These are phyloP conservation scores for Candida broadrunensis DNA, from an alignment of 805 yeast genomes.

Conservation along the genomic window DNA sequence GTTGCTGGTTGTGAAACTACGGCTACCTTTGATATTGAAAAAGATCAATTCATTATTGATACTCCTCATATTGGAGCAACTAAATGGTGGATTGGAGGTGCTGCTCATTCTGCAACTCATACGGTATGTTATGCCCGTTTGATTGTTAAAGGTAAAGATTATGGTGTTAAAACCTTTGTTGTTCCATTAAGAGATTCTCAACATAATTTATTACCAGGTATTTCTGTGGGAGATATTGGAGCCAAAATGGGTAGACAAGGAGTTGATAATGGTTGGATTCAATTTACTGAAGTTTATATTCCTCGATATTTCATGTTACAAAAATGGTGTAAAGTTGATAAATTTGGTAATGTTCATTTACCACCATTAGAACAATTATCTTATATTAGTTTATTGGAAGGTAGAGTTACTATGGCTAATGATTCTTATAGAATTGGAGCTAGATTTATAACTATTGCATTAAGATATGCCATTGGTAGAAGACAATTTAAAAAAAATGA, in stretches of 20 bases:
- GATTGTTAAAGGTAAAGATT: slow-evolving; percentile 41
- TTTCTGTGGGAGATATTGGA: slow-evolving; percentile 45
- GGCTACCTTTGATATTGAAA: slow-evolving; percentile 41
- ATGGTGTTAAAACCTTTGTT: slow-evolving; percentile 45
- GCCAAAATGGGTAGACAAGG: slow-evolving; percentile 50
- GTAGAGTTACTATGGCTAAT: slow-evolving; percentile 43
- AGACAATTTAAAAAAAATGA: slow-evolving; percentile 36
- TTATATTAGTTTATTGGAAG: slow-evolving; percentile 42
- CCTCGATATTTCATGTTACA: slow-evolving; percentile 47
- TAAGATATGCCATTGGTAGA: slow-evolving; percentile 45
- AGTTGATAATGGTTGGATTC: slow-evolving; percentile 49
- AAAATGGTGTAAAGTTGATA: slow-evolving; percentile 38
- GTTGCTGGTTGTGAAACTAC: slow-evolving; percentile 57
- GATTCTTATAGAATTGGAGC: slow-evolving; percentile 44
- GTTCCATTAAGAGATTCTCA: slow-evolving; percentile 45
- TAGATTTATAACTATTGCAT: slow-evolving; percentile 40
- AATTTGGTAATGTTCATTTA: slow-evolving; percentile 37
- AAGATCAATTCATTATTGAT: slow-evolving; percentile 41
- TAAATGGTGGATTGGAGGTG: slow-evolving; percentile 52
- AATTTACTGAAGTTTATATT: slow-evolving; percentile 40
- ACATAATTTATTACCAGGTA: slow-evolving; percentile 43
- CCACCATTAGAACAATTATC: slow-evolving; percentile 47
- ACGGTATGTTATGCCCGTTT: slow-evolving; percentile 40
- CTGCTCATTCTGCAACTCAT: slow-evolving; percentile 47
- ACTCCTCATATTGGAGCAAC: slow-evolving; percentile 49